A percentile compares a stretch with the other conserved stretches of the same genome.
phyloP scores from a whole-genome alignment of 768 basidiomycete species.

The Leccinum olivaceopallidum region DNA sequence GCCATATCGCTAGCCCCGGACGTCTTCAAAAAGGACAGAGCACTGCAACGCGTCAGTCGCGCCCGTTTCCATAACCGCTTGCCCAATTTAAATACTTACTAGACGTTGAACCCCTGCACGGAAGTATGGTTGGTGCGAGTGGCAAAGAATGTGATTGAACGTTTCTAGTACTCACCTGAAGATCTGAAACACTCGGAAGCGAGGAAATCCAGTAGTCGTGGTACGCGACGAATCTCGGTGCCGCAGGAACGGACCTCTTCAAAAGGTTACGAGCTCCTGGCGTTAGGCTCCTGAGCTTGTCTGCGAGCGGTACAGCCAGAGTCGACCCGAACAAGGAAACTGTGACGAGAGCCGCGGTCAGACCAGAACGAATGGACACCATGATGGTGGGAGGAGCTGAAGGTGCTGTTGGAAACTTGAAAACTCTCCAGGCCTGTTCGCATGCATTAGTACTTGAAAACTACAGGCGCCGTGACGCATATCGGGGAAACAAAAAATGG shows the following conservation, averaged over 20 bases:
- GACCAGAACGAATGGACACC: conserved; percentile 3
- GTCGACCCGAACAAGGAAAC: conserved; percentile 9
- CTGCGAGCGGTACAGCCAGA: conserved; percentile 13
- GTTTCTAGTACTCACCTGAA: conserved; percentile 40
- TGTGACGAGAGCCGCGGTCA: neutral
- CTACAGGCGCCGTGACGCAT: too few species aligned
- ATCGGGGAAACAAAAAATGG: too few species aligned
- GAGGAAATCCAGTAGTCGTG: conserved; percentile 43
- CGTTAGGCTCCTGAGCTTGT: conserved; percentile 19
- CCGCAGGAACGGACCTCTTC: conserved; percentile 31
- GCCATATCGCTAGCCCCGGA: conserved; percentile 47
- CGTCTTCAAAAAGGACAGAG: conserved; percentile 42
- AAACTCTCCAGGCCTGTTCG: too few species aligned
- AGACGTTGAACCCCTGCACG: conserved; percentile 35
- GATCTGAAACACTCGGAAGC: conserved; percentile 40
- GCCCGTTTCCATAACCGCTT: neutral
- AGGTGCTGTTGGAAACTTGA: too few species aligned
- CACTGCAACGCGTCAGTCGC: conserved; percentile 19
- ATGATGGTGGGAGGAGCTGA: conserved; percentile 4
- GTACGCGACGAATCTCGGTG: conserved; percentile 50
- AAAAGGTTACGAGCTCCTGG: conserved; percentile 20
- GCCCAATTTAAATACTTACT: conserved; percentile 19
- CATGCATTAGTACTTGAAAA: too few species aligned
- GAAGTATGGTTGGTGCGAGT: neutral
- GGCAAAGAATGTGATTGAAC: neutral